phyloP scores from a whole-genome alignment of 257 asterid species.

The Solanum bulbocastanum region DNA sequence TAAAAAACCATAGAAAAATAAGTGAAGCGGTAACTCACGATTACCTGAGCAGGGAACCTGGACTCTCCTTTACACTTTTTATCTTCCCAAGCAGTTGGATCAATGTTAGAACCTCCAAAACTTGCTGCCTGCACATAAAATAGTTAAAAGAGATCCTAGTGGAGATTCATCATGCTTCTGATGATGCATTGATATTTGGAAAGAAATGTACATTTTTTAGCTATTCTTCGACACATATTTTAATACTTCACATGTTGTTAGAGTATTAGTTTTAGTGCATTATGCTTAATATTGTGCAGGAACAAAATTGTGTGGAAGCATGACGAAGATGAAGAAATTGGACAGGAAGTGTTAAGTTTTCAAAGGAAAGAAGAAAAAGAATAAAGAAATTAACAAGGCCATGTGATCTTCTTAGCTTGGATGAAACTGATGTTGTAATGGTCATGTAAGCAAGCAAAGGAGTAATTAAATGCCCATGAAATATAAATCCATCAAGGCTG shows the following conservation, averaged over 20 bases:
- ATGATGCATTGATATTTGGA: not conserved
- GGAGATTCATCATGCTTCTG: not conserved
- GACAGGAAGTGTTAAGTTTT: not conserved
- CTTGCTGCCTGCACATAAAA: slow-evolving; percentile 43
- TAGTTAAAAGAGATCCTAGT: not conserved
- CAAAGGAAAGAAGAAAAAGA: not conserved
- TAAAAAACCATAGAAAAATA: not conserved
- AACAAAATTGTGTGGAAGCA: not conserved
- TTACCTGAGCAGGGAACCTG: slow-evolving; percentile 97
- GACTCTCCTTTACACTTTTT: slow-evolving; percentile 96
- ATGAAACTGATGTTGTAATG: not conserved
- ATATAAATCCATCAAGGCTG: not conserved
- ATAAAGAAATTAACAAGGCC: not conserved
- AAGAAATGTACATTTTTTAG: not conserved
- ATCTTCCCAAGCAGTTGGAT: slow-evolving; percentile 98
- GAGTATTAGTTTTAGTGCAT: not conserved
- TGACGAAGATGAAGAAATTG: not conserved
- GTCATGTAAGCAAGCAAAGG: not conserved
- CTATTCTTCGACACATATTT: not conserved
- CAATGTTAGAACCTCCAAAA: slow-evolving; percentile 94
- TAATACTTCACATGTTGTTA: not conserved
- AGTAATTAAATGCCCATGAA: not conserved
- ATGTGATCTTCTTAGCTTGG: not conserved
- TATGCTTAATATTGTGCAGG: not conserved
- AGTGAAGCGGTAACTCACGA: not conserved